phyloP scores from a whole-genome alignment of 164 flowering plant genomes.

The Magnolia sinica region DNA sequence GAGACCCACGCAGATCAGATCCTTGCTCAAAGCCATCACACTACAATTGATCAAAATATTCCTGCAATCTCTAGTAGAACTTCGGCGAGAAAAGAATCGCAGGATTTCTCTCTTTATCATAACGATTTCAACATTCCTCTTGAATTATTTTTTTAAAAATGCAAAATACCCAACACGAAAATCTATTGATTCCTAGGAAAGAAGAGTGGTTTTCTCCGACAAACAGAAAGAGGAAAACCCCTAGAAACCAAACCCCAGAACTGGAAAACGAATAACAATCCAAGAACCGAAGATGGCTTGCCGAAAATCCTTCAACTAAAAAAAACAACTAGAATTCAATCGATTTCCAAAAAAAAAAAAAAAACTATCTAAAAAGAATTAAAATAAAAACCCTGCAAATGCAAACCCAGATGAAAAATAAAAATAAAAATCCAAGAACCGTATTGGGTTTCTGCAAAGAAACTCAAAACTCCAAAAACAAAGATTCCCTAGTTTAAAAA shows the following conservation, averaged over 20 bases:
- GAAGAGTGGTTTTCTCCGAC: background rate
- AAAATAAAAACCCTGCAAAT: background rate
- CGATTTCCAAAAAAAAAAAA: background rate
- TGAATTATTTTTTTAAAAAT: background rate
- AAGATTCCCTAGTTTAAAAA: background rate
- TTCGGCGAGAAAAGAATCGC: constrained; percentile 12
- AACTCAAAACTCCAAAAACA: background rate
- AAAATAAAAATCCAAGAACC: background rate
- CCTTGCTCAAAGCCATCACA: constrained; percentile 21
- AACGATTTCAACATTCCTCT: constrained; percentile 18
- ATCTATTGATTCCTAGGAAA: background rate
- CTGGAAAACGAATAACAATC: background rate
- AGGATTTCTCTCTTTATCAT: constrained; percentile 32
- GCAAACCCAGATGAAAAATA: background rate
- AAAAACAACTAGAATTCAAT: background rate
- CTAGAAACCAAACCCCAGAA: background rate
- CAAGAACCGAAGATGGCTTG: background rate
- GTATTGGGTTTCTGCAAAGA: background rate
- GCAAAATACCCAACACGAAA: background rate
- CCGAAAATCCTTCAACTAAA: background rate
- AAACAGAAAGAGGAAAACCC: background rate
- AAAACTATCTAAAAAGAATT: background rate
- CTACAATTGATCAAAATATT: constrained; percentile 1
- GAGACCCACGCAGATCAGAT: constrained; percentile 10
- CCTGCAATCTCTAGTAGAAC: constrained; percentile 9